phyloP scores from a whole-genome alignment of 75 land plant species.

The Picea glauca region DNA sequence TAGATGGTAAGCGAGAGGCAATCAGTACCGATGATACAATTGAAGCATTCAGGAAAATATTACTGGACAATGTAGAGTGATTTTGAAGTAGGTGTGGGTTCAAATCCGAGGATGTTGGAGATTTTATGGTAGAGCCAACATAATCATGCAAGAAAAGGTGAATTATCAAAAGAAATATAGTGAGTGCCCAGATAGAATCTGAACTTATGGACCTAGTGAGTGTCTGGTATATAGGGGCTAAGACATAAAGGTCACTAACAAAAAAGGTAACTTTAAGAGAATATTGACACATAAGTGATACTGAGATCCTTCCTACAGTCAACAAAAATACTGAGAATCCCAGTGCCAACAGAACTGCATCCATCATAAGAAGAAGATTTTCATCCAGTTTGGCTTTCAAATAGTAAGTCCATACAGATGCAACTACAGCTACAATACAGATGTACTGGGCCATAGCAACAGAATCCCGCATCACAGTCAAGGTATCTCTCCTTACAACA shows the following conservation, averaged over 20 bases:
- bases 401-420: slow-evolving; percentile 75
- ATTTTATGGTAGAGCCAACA: too few relatives aligned
- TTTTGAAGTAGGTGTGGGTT: too few relatives aligned
- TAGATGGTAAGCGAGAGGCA: too few relatives aligned
- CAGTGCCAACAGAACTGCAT: slow-evolving; percentile 47
- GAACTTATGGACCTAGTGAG: slow-evolving; percentile 83
- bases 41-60: too few relatives aligned
- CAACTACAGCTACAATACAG: slow-evolving; percentile 71
- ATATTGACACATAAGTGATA: slow-evolving; percentile 36
- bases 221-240: slow-evolving; percentile 91
- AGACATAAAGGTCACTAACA: slow-evolving; percentile 67
- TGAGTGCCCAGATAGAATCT: too few relatives aligned
- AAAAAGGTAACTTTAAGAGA: slow-evolving; percentile 62
- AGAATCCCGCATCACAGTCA: too few relatives aligned
- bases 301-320: slow-evolving; percentile 50
- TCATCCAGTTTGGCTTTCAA: slow-evolving; percentile 56
- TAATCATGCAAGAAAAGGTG: too few relatives aligned
- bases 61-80: too few relatives aligned
- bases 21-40: too few relatives aligned
- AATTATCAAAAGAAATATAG: too few relatives aligned
- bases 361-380: slow-evolving; percentile 52
- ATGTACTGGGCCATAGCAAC: slow-evolving; percentile 77
- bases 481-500: too few relatives aligned
- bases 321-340: slow-evolving; percentile 65
- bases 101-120: too few relatives aligned